phyloP scores from a whole-genome alignment of 2,329 filamentous ascomycete species.

The Paraphoma sp. region DNA sequence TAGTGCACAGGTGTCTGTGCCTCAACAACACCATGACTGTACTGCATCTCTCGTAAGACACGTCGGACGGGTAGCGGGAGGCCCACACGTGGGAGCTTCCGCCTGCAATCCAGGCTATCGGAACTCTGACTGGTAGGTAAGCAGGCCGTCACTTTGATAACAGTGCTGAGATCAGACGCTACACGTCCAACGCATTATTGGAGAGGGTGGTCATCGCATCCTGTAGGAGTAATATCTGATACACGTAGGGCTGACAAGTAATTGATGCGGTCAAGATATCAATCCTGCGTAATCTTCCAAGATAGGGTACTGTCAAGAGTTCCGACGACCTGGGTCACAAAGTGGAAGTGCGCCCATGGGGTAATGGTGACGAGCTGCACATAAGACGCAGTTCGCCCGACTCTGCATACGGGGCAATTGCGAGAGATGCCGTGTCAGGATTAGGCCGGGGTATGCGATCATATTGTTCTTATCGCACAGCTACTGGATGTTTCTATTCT shows the following conservation, averaged over 20 bases:
- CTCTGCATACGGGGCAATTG: slow-evolving; percentile 12
- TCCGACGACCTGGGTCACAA: neutral
- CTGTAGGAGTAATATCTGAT: neutral
- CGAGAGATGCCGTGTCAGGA: slow-evolving; percentile 8
- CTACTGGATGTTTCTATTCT: slow-evolving; percentile 6
- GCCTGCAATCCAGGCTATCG: neutral
- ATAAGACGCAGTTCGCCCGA: slow-evolving; percentile 1
- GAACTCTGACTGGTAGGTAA: neutral
- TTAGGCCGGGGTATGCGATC: neutral
- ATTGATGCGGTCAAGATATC: neutral
- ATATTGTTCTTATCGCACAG: neutral
- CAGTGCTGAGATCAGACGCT: neutral
- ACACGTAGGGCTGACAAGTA: neutral
- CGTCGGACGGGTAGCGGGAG: neutral
- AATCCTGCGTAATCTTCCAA: neutral
- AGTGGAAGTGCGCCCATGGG: neutral
- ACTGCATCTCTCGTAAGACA: neutral
- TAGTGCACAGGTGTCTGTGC: neutral
- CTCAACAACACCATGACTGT: neutral
- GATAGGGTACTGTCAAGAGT: neutral
- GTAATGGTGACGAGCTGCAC: slow-evolving; percentile 4
- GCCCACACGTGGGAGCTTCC: neutral
- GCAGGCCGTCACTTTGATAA: neutral
- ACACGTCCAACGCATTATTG: neutral
- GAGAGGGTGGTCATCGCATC: neutral